Evolutionary conservation across 345 rosid species (phyloP), one percentile per base, ranked within the genome.

Genomic region (Populus davidiana): DNA sequence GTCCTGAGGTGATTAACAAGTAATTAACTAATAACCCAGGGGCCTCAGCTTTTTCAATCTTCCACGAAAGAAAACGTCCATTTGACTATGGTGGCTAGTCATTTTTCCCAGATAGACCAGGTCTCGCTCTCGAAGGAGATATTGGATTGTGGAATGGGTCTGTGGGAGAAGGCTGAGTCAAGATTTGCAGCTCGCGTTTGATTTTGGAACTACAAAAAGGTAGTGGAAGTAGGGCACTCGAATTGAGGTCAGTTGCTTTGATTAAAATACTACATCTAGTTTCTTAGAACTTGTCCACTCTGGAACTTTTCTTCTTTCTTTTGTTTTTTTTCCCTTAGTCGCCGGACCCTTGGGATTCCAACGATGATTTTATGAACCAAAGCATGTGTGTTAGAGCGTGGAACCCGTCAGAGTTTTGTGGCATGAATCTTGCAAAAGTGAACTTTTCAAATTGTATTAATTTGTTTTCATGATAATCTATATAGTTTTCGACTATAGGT

Each of bases 171-270:
- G 75, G 1, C 44, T 6, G 50, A 59, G 84, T 56, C 79, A 79
- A 81, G 75, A 21, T 18, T 83, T 71, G 83, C 80, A 69, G 74
- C 81, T 73, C 78, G 80, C 78, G 80, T 70, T 72, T 75, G 71
- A 75, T 70, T 49, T 59, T 41, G 80, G 75, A 67, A 69, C 75
- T 5, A 17, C 21, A 3, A 23, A 63, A 69, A 70, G 59, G 72
- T 27, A 18, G 63, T 21, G 33, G 67, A 36, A 33, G 70, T 50
- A 71, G 5, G 63, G 63, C 63, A n/a, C 63, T n/a, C 13, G 63
- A 59, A 4, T 9, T 9, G 12, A 1, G 29, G 14, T 23, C 27
- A 10, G 29, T 12, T 59, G 64, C 63, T 67, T 27, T 43, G 74
- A 70, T 69, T 74, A 33, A 50, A 50, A 49, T 47, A 17, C 39